phyloP scores from a whole-genome alignment of 192 early-diverging fungal species.

The Chytriomyces sp. region DNA sequence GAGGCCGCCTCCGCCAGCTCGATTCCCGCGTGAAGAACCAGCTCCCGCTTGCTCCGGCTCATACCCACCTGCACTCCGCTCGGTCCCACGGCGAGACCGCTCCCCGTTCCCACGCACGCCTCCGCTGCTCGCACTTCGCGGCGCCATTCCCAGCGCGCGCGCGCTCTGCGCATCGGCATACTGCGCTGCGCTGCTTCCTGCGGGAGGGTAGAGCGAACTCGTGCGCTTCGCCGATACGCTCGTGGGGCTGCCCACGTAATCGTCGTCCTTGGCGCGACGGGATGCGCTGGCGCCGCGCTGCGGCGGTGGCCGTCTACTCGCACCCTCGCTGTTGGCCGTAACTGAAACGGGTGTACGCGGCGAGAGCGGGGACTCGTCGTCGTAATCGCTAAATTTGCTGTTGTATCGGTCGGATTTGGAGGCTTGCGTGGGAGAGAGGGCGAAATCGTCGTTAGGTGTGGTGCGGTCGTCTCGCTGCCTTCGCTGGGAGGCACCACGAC shows the following conservation, averaged over 20 bases:
- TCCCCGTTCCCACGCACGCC: too few relatives aligned
- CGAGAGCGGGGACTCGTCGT: background rate
- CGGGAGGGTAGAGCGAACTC: background rate
- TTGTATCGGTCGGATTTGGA: background rate
- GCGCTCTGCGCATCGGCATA: background rate
- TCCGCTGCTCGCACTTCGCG: background rate
- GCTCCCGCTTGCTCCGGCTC: background rate
- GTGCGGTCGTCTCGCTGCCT: background rate
- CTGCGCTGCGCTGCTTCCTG: background rate
- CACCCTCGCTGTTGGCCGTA: too few relatives aligned
- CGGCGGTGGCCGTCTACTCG: background rate
- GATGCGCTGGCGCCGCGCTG: background rate
- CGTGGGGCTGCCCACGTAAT: background rate
- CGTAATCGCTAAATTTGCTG: background rate
- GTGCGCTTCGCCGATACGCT: background rate
- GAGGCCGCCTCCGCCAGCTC: constrained; percentile 1
- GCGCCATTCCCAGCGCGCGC: background rate
- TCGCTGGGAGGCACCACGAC: background rate
- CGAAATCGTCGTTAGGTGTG: background rate
- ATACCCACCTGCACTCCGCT: background rate
- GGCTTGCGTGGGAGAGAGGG: background rate
- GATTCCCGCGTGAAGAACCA: background rate
- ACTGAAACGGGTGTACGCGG: too few relatives aligned
- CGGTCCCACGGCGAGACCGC: background rate
- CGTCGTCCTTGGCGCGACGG: background rate